Percentiles rank a stretch among this genome's conserved stretches.
Conservation (phyloP, 2,329 filamentous ascomycete genomes). For the Didymosphaeria variabile region DNA sequence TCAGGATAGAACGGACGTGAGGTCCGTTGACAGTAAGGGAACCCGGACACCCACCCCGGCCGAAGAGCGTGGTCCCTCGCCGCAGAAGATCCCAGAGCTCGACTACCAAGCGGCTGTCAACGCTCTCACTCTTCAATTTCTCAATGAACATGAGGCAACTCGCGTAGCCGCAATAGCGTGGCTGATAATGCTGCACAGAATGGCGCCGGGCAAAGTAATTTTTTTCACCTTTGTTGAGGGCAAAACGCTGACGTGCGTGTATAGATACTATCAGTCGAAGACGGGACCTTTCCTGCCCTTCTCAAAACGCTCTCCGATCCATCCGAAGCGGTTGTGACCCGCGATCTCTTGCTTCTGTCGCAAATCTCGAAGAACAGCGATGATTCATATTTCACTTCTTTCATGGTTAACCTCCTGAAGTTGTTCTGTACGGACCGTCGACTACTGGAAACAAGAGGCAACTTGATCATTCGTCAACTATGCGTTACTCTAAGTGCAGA, state of each 20-base stretch:
- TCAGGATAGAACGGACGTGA: conserved; percentile 42
- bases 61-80: conserved; percentile 57
- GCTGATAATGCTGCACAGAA: conserved; percentile 97
- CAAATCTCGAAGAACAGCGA: conserved; percentile 97
- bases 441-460: conserved; percentile 89
- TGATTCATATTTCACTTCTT: conserved; percentile 96
- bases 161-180: conserved; percentile 92
- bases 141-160: conserved; percentile 97
- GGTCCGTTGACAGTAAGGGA: conserved; percentile 37
- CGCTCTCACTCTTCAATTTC: conserved; percentile 88
- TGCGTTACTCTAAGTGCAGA: conserved; percentile 94
- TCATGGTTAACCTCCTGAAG: conserved; percentile 96
- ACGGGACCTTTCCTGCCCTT: conserved; percentile 94
- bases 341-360: conserved; percentile 90
- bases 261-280: conserved; percentile 82
- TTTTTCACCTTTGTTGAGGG: background rate
- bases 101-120: conserved; percentile 96
- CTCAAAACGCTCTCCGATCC: conserved; percentile 97
- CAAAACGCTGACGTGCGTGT: conserved; percentile 17
- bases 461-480: conserved; percentile 94
- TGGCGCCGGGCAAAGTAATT: conserved; percentile 85
- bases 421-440: conserved; percentile 94
- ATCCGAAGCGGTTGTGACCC: conserved; percentile 92
- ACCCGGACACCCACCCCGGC: conserved; percentile 53
- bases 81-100: conserved; percentile 69